Evolutionary conservation across 1,284 basidiomycete genomes (phyloP).

Genomic region (Fomitopsis betulina): DNA sequence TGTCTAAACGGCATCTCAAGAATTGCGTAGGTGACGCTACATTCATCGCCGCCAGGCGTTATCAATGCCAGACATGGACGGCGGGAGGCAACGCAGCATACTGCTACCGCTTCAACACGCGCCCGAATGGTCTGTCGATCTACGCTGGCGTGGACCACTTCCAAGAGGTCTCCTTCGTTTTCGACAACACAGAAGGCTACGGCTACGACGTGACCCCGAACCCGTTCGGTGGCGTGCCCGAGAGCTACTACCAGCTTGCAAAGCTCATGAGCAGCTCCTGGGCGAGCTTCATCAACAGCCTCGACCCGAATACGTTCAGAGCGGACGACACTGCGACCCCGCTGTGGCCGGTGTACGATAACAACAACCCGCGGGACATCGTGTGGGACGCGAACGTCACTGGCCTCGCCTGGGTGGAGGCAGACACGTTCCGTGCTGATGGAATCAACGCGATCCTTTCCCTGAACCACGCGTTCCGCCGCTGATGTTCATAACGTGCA

Average conservation of each 20-base stretch:
- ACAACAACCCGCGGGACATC: not conserved
- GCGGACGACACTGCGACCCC: not conserved
- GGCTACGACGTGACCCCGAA: not conserved
- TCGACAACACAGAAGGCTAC: not conserved
- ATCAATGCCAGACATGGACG: not conserved
- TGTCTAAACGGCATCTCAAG: not conserved
- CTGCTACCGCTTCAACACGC: slow-evolving; percentile 2
- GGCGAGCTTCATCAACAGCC: slow-evolving; percentile 1
- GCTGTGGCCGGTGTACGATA: not conserved
- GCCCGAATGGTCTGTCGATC: not conserved
- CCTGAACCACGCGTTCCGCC: not conserved
- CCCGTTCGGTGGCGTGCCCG: not conserved
- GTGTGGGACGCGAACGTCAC: not conserved
- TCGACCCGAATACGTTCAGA: not conserved
- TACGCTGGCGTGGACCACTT: not conserved
- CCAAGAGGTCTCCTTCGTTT: slow-evolving; percentile 2
- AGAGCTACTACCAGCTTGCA: not conserved
- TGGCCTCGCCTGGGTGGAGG: not conserved
- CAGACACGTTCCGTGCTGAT: not conserved
- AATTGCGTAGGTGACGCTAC: not conserved
- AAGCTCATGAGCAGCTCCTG: slow-evolving; percentile 3
- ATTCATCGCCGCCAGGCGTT: not conserved
- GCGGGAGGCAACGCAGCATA: not conserved
- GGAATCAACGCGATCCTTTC: not conserved
- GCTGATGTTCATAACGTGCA: not conserved